These are phyloP conservation scores for Nicotiana tabacum DNA, from an alignment of 257 asterid species.

Conservation along the genomic window DNA sequence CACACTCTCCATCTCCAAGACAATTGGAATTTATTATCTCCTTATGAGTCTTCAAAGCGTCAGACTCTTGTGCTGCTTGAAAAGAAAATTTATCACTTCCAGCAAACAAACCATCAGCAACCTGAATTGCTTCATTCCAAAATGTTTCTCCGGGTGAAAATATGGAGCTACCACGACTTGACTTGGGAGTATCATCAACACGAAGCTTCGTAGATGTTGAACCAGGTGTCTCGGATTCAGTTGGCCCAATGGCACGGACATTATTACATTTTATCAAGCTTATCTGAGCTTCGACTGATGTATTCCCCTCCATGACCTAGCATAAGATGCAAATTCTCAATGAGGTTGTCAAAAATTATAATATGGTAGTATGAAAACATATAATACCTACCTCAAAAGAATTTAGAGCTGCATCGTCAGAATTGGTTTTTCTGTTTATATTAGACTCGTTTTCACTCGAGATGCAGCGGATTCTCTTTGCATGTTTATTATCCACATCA, in stretches of 20 bases:
- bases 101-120: constrained; percentile 76
- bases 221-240: constrained; percentile 55
- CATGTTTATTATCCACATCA: constrained; percentile 38
- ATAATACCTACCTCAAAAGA: constrained; percentile 37
- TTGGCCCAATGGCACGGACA: constrained; percentile 22
- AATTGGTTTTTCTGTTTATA: constrained; percentile 24
- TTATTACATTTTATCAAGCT: constrained; percentile 72
- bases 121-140: constrained; percentile 92
- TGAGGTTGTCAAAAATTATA: not conserved
- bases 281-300: constrained; percentile 37
- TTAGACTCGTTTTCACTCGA: constrained; percentile 26
- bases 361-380: not conserved
- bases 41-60: constrained; percentile 31
- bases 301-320: constrained; percentile 39
- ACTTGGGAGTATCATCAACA: constrained; percentile 59
- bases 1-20: constrained; percentile 32
- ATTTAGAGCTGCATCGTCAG: constrained; percentile 19
- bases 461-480: constrained; percentile 36
- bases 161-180: constrained; percentile 63
- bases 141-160: constrained; percentile 96
- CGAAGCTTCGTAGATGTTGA: constrained; percentile 26
- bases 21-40: constrained; percentile 33
- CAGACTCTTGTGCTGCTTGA: constrained; percentile 30
- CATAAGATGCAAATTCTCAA: constrained; percentile 18
- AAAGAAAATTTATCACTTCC: constrained; percentile 36